A percentile compares a stretch with the other conserved stretches of the same genome.
Conservation (phyloP, 2,329 filamentous ascomycete genomes). For the Fusarium fujikuroi region DNA sequence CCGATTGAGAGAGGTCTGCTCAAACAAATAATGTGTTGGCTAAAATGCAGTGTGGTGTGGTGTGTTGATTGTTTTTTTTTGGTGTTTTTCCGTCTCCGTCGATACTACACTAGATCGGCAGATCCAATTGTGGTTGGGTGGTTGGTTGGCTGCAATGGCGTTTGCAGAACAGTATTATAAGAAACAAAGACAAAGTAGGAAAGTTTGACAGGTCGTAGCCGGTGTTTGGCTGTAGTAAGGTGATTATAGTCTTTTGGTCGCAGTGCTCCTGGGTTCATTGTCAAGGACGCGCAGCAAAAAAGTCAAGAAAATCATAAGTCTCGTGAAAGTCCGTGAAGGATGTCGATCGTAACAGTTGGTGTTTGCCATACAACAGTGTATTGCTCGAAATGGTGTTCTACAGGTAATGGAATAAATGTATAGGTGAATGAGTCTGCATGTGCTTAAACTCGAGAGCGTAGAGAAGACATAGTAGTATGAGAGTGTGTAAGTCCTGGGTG, state of each 20-base stretch:
- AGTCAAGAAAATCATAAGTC: conserved; percentile 46
- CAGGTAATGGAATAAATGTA: conserved; percentile 4
- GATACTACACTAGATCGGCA: conserved; percentile 15
- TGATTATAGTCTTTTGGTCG: conserved; percentile 41
- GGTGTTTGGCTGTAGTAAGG: conserved; percentile 27
- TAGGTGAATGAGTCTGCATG: conserved; percentile 6
- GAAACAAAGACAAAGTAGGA: conserved; percentile 26
- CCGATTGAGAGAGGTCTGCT: conserved; percentile 25
- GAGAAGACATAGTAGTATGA: conserved; percentile 50
- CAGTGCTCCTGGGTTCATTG: conserved; percentile 28
- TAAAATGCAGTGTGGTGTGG: conserved; percentile 14
- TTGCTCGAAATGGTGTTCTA: conserved; percentile 11
- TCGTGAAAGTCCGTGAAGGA: conserved; percentile 47
- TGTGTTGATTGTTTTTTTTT: conserved; percentile 35
- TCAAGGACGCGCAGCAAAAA: conserved; percentile 22
- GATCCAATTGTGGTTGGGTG: conserved; percentile 19
- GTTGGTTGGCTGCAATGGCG: conserved; percentile 2
- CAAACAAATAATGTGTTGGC: conserved; percentile 27
- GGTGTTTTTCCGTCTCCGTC: conserved; percentile 26
- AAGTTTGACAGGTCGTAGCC: conserved; percentile 40
- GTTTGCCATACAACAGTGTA: conserved; percentile 22
- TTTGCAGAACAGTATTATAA: conserved; percentile 29
- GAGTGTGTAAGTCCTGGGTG: conserved; percentile 51
- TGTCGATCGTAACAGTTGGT: conserved; percentile 41
- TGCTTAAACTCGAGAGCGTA: conserved; percentile 51